Conservation (phyloP, 140 eudicot genomes). For the Anethum foeniculum region DNA sequence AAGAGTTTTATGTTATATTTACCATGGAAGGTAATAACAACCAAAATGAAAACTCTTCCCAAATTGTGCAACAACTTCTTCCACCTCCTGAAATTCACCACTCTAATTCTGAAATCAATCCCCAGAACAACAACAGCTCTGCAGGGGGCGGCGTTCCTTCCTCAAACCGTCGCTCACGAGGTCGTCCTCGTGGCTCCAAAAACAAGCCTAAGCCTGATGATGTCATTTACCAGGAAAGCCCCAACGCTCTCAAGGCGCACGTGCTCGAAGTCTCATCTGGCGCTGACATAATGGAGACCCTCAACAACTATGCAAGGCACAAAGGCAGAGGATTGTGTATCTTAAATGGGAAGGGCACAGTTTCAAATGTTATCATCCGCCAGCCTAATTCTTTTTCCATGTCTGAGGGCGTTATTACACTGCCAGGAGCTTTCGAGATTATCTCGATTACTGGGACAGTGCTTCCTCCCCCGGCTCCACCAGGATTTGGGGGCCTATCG, state of each 20-base stretch:
- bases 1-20: no score
- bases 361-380: no score
- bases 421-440: slow-evolving; percentile 60
- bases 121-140: slow-evolving; percentile 13
- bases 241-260: no score
- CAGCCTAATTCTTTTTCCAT: slow-evolving; percentile 18
- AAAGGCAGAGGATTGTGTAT: no score
- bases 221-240: no score
- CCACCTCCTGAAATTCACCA: background rate
- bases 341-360: no score
- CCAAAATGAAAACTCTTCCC: background rate
- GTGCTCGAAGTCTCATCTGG: no score
- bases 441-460: slow-evolving; percentile 42
- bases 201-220: no score
- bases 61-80: background rate
- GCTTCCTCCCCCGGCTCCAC: slow-evolving; percentile 77
- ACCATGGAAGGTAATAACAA: background rate
- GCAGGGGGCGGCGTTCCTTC: background rate
- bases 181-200: slow-evolving; percentile 69
- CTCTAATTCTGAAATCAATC: no score
- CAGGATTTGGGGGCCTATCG: slow-evolving; percentile 43
- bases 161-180: slow-evolving; percentile 51
- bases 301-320: no score
- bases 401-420: slow-evolving; percentile 33
- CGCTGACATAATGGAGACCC: no score